phyloP scores from a whole-genome alignment of 176 grass and related monocot species.

The Luzula sylvatica region DNA sequence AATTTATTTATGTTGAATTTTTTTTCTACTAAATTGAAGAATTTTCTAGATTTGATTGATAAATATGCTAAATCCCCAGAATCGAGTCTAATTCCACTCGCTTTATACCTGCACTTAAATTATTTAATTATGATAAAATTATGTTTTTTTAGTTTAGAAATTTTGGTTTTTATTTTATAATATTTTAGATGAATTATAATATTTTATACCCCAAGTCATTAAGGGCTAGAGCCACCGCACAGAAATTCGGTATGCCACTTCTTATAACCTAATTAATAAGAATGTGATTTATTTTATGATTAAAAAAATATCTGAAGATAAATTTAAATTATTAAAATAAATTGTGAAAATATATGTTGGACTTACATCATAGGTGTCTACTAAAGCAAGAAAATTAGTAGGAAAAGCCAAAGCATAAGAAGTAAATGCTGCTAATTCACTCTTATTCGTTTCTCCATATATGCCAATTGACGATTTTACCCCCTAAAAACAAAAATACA shows the following conservation, averaged over 20 bases:
- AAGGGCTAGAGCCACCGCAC: slow-evolving; percentile 89
- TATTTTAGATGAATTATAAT: slow-evolving; percentile 9
- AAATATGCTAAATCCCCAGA: slow-evolving; percentile 93
- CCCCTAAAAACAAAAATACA: slow-evolving; percentile 17
- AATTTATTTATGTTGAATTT: slow-evolving; percentile 65
- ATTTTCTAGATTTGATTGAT: slow-evolving; percentile 55
- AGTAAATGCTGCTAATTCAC: slow-evolving; percentile 92
- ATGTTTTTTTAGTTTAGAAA: not conserved
- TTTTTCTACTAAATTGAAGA: slow-evolving; percentile 63
- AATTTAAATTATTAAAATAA: no score
- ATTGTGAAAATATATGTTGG: slow-evolving; percentile 5
- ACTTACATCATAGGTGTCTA: slow-evolving; percentile 97
- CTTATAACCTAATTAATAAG: slow-evolving; percentile 58
- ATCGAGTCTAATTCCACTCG: slow-evolving; percentile 82
- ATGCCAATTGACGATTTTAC: slow-evolving; percentile 40
- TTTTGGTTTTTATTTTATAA: not conserved
- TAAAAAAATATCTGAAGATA: no score
- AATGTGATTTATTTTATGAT: not conserved
- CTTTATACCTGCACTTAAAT: slow-evolving; percentile 55
- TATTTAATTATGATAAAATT: not conserved
- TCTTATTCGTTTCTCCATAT: slow-evolving; percentile 83
- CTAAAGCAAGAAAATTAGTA: slow-evolving; percentile 74
- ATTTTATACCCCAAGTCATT: slow-evolving; percentile 72
- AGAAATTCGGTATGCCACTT: slow-evolving; percentile 95
- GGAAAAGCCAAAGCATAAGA: slow-evolving; percentile 98